These are phyloP conservation scores for Penicillium robsamsonii DNA, from an alignment of 495 filamentous ascomycete species.

Conservation along the genomic window DNA sequence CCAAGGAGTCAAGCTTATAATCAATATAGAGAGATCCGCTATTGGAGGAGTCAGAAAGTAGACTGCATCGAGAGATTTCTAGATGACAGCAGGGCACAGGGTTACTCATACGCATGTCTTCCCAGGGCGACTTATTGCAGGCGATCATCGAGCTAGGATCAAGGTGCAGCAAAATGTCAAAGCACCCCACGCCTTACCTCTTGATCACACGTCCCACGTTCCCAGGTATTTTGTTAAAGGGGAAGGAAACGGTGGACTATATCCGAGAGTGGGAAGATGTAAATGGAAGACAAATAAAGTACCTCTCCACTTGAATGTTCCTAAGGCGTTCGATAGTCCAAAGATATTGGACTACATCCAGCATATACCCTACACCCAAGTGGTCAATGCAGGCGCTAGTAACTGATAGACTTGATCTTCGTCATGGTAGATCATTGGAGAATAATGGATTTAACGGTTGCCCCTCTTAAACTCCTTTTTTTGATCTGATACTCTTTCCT, in stretches of 20 bases:
- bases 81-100: slow-evolving; percentile 47
- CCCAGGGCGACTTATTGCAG: slow-evolving; percentile 45
- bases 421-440: slow-evolving; percentile 37
- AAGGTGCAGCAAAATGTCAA: slow-evolving; percentile 31
- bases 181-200: slow-evolving; percentile 24
- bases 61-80: slow-evolving; percentile 40
- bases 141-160: slow-evolving; percentile 44
- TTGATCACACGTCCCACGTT: slow-evolving; percentile 24
- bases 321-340: slow-evolving; percentile 7
- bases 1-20: slow-evolving; percentile 41
- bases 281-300: slow-evolving; percentile 7
- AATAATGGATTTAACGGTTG: background rate
- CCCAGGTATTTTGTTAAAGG: slow-evolving; percentile 19
- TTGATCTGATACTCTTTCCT: background rate
- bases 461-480: slow-evolving; percentile 11
- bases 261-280: slow-evolving; percentile 11
- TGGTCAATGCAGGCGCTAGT: slow-evolving; percentile 41
- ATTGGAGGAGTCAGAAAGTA: slow-evolving; percentile 50
- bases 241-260: slow-evolving; percentile 34
- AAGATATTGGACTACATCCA: background rate
- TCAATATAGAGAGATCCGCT: slow-evolving; percentile 33
- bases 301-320: background rate
- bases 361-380: background rate
- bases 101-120: slow-evolving; percentile 44
- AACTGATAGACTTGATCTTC: slow-evolving; percentile 48